Evolutionary conservation across 768 basidiomycete genomes (phyloP).

Genomic region (Suillus paluster): DNA sequence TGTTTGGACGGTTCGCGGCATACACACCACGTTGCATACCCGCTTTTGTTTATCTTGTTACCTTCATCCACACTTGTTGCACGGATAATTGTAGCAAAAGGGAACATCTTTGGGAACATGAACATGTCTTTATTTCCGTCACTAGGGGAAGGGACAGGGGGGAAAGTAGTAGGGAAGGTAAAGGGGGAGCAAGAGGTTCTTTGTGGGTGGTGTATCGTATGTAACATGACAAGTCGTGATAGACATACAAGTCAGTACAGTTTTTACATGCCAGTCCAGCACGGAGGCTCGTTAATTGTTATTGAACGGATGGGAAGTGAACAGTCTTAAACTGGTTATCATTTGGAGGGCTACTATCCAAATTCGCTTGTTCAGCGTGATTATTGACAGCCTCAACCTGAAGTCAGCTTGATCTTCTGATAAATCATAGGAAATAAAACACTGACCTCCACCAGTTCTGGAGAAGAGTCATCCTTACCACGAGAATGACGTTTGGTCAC

Average conservation of each 20-base stretch:
- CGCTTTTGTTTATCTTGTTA: constrained; percentile 23
- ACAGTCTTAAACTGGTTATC: constrained; percentile 24
- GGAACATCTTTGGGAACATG: not conserved
- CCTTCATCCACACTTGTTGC: constrained; percentile 12
- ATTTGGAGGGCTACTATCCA: not conserved
- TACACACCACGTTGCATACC: constrained; percentile 23
- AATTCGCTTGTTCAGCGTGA: too few relatives aligned
- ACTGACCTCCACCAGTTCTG: constrained; percentile 25
- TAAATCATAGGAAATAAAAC: not conserved
- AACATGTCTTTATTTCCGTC: not conserved
- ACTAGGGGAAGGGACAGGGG: not conserved
- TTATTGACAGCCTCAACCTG: constrained; percentile 14
- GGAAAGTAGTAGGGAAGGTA: not conserved
- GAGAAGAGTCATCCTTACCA: not conserved
- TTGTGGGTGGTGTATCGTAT: not conserved
- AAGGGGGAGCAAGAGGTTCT: not conserved
- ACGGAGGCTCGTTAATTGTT: constrained; percentile 28
- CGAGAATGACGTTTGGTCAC: not conserved
- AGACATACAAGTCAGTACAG: not conserved
- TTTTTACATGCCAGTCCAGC: constrained; percentile 8
- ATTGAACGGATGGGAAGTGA: constrained; percentile 42
- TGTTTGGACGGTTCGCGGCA: constrained; percentile 12
- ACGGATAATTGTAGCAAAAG: constrained; percentile 17
- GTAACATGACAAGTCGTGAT: constrained; percentile 3
- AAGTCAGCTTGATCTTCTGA: not conserved